Percentiles rank a stretch among this genome's conserved stretches.
Evolutionary conservation across 106 monocot species (phyloP).

Genomic region (Dendrobium huoshanense): DNA sequence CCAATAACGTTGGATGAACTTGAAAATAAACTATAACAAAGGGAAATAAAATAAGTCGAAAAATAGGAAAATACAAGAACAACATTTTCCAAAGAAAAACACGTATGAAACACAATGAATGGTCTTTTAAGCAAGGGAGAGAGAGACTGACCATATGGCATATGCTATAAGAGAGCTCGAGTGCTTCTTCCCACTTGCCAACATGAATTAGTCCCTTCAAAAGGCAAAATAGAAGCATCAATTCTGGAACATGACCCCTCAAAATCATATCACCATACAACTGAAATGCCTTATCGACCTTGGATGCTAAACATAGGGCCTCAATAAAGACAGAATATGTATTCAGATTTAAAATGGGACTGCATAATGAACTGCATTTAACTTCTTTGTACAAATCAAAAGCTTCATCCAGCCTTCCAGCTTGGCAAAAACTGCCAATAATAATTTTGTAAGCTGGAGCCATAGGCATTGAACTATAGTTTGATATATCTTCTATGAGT

Average conservation of each 20-base stretch:
- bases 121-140: background rate
- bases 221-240: constrained; percentile 46
- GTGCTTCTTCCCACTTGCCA: constrained; percentile 72
- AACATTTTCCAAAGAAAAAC: background rate
- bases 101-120: background rate
- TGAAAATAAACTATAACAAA: background rate
- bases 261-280: constrained; percentile 57
- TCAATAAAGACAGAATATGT: constrained; percentile 66
- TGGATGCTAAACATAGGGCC: constrained; percentile 60
- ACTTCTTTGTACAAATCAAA: constrained; percentile 73
- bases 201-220: constrained; percentile 71
- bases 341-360: constrained; percentile 13
- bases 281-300: constrained; percentile 69
- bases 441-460: constrained; percentile 70
- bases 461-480: constrained; percentile 39
- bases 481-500: constrained; percentile 63
- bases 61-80: background rate
- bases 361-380: constrained; percentile 15
- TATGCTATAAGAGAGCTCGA: constrained; percentile 60
- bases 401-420: constrained; percentile 67
- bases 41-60: background rate
- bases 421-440: constrained; percentile 61
- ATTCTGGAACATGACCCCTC: constrained; percentile 57
- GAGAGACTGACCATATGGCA: constrained; percentile 43
- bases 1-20: background rate